A percentile compares a stretch with the other conserved stretches of the same genome.
phyloP scores from a whole-genome alignment of 805 yeast genomes.

The Yamadazyma scolyti region DNA sequence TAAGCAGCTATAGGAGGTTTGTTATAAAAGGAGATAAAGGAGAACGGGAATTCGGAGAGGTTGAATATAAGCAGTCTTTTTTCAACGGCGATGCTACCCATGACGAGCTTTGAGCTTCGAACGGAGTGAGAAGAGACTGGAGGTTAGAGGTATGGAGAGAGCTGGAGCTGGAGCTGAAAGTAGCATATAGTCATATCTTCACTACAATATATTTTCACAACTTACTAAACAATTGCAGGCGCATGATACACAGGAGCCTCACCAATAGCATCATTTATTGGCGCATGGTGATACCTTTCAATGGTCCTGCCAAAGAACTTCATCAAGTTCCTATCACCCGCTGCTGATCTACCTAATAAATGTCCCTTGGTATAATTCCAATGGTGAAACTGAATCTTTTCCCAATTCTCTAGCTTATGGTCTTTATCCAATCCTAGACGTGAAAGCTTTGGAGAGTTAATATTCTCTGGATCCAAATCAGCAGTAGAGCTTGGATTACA shows the following conservation, averaged over 20 bases:
- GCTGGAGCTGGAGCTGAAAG: too few relatives aligned
- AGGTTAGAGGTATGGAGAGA: too few relatives aligned
- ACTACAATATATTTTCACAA: too few relatives aligned
- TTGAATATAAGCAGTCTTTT: slow-evolving; percentile 1
- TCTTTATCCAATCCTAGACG: slow-evolving; percentile 27
- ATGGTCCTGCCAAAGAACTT: slow-evolving; percentile 16
- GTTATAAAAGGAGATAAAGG: slow-evolving; percentile 1
- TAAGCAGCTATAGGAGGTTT: slow-evolving; percentile 2
- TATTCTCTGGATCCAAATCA: slow-evolving; percentile 38
- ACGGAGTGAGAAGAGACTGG: too few relatives aligned
- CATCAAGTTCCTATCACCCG: slow-evolving; percentile 16
- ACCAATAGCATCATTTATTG: too few relatives aligned
- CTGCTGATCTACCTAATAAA: slow-evolving; percentile 15
- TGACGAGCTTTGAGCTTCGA: too few relatives aligned
- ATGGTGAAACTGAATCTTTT: slow-evolving; percentile 32
- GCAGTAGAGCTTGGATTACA: slow-evolving; percentile 34
- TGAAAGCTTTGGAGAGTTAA: slow-evolving; percentile 34
- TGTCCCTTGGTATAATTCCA: slow-evolving; percentile 30
- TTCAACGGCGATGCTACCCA: slow-evolving; percentile 3
- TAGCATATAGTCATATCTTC: too few relatives aligned
- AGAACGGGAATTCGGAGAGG: neutral
- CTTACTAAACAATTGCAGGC: too few relatives aligned
- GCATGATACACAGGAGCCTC: too few relatives aligned
- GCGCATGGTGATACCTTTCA: slow-evolving; percentile 23
- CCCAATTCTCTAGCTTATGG: slow-evolving; percentile 27